Evolutionary conservation across 2,329 filamentous ascomycete genomes (phyloP).

Genomic region (Pseudonectria foliicola): DNA sequence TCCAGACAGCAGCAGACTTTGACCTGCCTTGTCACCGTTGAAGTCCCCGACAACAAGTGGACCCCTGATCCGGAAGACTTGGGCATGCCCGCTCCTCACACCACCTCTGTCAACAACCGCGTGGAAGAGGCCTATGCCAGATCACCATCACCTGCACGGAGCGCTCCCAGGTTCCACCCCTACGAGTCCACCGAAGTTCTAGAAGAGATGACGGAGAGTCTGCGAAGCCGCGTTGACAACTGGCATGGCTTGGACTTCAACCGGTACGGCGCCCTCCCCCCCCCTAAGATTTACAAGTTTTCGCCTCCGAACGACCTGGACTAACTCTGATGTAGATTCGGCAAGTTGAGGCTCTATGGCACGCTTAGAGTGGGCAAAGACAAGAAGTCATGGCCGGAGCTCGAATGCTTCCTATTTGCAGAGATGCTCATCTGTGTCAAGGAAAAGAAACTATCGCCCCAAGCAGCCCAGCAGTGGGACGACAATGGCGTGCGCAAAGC

Average conservation of each 20-base stretch:
- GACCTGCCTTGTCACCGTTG: slow-evolving; percentile 88
- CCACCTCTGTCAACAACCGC: slow-evolving; percentile 33
- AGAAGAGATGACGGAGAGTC: slow-evolving; percentile 77
- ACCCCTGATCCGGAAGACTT: slow-evolving; percentile 76
- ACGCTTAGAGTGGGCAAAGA: slow-evolving; percentile 93
- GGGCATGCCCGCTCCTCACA: slow-evolving; percentile 41
- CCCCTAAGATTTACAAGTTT: not conserved
- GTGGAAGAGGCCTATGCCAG: slow-evolving; percentile 48
- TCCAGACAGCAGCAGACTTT: slow-evolving; percentile 92
- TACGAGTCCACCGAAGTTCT: slow-evolving; percentile 72
- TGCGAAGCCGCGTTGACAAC: slow-evolving; percentile 87
- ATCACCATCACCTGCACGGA: slow-evolving; percentile 53
- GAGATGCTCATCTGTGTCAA: slow-evolving; percentile 99
- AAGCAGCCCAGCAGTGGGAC: slow-evolving; percentile 56
- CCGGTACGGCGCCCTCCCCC: slow-evolving; percentile 41
- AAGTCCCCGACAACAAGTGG: slow-evolving; percentile 92
- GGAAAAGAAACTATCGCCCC: slow-evolving; percentile 69
- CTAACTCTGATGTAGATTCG: slow-evolving; percentile 55
- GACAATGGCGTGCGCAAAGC: slow-evolving; percentile 53
- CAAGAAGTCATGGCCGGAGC: slow-evolving; percentile 90
- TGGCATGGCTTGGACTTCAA: slow-evolving; percentile 96
- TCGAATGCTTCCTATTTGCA: slow-evolving; percentile 93
- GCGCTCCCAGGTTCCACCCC: slow-evolving; percentile 54
- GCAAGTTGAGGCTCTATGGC: slow-evolving; percentile 82
- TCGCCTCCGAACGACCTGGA: slow-evolving; percentile 1